Evolutionary conservation across 768 basidiomycete species (phyloP).

Genomic region (Auriculariales sp.): DNA sequence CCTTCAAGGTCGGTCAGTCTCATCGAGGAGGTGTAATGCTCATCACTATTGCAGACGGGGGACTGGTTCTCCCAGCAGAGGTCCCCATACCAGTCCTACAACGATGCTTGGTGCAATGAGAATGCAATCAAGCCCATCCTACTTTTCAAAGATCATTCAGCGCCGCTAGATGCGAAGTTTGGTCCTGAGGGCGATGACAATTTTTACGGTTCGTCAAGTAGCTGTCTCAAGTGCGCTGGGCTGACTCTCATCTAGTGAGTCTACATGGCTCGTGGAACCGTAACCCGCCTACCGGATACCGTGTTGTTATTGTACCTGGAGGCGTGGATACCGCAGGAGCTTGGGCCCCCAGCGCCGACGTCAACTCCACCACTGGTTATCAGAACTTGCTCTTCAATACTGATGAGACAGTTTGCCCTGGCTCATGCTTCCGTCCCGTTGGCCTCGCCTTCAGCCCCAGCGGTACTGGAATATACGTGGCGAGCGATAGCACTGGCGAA

Average conservation of each 20-base stretch:
- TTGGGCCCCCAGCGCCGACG: background rate
- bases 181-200: conserved; percentile 9
- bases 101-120: conserved; percentile 22
- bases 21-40: too few species aligned
- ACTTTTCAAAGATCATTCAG: conserved; percentile 26
- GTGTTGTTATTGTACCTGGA: conserved; percentile 17
- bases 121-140: background rate
- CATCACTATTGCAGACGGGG: background rate
- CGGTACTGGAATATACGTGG: background rate
- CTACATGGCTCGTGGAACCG: conserved; percentile 31
- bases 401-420: background rate
- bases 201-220: conserved; percentile 16
- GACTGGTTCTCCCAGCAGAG: background rate
- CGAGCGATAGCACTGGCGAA: background rate
- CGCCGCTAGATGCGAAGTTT: conserved; percentile 32
- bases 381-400: background rate
- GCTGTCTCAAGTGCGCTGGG: background rate
- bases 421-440: background rate
- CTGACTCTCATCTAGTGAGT: conserved; percentile 8
- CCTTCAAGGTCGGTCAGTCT: too few species aligned
- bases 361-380: background rate
- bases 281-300: conserved; percentile 29
- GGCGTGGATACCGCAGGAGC: background rate
- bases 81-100: background rate
- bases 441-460: background rate